A percentile compares a stretch with the other conserved stretches of the same genome.
These are phyloP conservation scores for Sordariomycetes sp. DNA, from an alignment of 2,329 filamentous ascomycete species.

Conservation along the genomic window DNA sequence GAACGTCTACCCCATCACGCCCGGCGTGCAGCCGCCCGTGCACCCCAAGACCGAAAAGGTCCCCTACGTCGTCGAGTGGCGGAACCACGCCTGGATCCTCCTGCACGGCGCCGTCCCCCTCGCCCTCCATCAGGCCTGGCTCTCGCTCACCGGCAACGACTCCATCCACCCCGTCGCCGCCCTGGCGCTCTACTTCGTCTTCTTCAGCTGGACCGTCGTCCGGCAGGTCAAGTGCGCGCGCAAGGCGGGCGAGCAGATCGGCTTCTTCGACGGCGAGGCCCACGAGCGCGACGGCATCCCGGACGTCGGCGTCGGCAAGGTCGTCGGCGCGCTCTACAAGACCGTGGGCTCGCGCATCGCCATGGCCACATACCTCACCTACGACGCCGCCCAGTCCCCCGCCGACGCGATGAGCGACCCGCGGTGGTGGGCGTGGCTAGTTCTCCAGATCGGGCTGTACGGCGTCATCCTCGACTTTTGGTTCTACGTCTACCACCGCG, in stretches of 20 bases:
- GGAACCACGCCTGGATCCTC: background rate
- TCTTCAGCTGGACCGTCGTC: background rate
- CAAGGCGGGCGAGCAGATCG: background rate
- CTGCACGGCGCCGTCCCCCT: background rate
- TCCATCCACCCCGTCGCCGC: background rate
- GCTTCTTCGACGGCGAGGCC: background rate
- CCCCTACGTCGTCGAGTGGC: background rate
- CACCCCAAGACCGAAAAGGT: background rate
- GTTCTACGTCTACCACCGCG: background rate
- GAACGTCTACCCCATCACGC: background rate
- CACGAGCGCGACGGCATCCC: background rate
- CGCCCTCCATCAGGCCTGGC: background rate
- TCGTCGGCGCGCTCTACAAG: background rate
- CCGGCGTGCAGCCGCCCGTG: background rate
- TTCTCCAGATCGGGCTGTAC: background rate
- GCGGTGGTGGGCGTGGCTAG: background rate
- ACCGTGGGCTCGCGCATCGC: background rate
- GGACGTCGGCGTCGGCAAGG: background rate
- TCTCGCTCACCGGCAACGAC: background rate
- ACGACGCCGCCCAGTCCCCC: background rate
- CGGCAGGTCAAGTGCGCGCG: background rate
- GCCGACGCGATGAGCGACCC: background rate
- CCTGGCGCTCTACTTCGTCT: background rate
- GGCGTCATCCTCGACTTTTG: background rate
- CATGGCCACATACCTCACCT: background rate